Percentiles rank a stretch among this genome's conserved stretches.
Conservation (phyloP, 176 grass and related monocot genomes). For the Avena sativa region DNA sequence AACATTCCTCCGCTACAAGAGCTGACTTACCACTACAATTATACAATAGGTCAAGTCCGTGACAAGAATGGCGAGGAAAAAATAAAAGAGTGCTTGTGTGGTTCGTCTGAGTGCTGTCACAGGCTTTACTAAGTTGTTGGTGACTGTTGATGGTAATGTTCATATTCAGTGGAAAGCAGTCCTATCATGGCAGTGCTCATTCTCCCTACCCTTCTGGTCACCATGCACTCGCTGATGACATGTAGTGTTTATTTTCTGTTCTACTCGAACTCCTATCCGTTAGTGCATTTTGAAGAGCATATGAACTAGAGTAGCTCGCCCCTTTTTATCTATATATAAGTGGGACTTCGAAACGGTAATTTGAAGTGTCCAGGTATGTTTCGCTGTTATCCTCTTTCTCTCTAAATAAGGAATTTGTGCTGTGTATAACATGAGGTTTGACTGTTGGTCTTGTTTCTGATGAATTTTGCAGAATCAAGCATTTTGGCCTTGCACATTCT, state of each 20-base stretch:
- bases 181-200: conserved; percentile 1
- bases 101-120: conserved; percentile 42
- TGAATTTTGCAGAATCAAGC: conserved; percentile 25
- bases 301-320: not conserved
- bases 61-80: conserved; percentile 56
- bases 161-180: conserved; percentile 24
- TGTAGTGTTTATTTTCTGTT: conserved; percentile 14
- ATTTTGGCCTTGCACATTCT: conserved; percentile 13
- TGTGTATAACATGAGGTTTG: conserved; percentile 26
- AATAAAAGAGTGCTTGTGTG: conserved; percentile 43
- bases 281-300: conserved; percentile 12
- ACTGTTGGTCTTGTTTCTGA: not conserved
- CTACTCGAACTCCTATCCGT: not conserved
- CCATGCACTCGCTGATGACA: not conserved
- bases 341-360: not conserved
- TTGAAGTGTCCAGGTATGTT: not conserved
- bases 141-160: conserved; percentile 24
- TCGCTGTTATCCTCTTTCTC: not conserved
- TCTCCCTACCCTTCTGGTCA: not conserved
- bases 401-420: not conserved
- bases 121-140: conserved; percentile 53
- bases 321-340: not conserved
- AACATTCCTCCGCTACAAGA: conserved; percentile 76
- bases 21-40: conserved; percentile 81
- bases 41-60: conserved; percentile 51